A percentile compares a stretch with the other conserved stretches of the same genome.
Conservation (phyloP, 352 stramenopile species). For the Pythium biforme region DNA sequence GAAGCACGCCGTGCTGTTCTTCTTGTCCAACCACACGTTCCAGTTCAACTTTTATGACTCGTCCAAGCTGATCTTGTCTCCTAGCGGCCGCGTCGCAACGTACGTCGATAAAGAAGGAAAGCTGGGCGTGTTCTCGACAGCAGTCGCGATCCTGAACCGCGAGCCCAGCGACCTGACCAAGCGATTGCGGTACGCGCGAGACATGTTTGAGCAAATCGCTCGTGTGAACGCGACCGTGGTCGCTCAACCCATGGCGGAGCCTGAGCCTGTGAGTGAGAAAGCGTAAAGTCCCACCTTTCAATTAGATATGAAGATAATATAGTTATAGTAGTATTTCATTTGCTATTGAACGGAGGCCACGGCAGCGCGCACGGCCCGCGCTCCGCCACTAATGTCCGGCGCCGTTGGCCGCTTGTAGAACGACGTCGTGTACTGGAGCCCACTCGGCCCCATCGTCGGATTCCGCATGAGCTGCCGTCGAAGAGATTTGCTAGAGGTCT, state of each 20-base stretch:
- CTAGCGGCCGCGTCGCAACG: constrained; percentile 89
- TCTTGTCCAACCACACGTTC: constrained; percentile 95
- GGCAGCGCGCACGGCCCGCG: not conserved
- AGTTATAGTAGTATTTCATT: constrained; percentile 10
- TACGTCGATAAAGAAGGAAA: constrained; percentile 79
- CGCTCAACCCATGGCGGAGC: constrained; percentile 7
- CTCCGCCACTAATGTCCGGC: constrained; percentile 6
- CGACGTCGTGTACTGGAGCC: constrained; percentile 12
- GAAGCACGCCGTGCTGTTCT: constrained; percentile 97
- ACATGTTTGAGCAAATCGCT: constrained; percentile 96
- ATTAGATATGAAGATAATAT: constrained; percentile 18
- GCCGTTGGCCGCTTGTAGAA: constrained; percentile 14
- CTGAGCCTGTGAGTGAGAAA: constrained; percentile 12
- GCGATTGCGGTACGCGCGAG: constrained; percentile 91
- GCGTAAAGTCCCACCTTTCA: not conserved
- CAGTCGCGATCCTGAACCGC: constrained; percentile 52
- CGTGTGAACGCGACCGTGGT: constrained; percentile 18
- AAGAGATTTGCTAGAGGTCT: constrained; percentile 5
- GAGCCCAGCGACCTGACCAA: constrained; percentile 70
- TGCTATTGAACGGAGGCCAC: not conserved
- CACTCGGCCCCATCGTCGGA: not conserved
- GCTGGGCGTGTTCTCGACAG: constrained; percentile 51
- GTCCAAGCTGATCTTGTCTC: constrained; percentile 94
- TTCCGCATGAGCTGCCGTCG: constrained; percentile 4
- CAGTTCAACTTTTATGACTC: constrained; percentile 97